A percentile compares a stretch with the other conserved stretches of the same genome.
These are phyloP conservation scores for Primulina tabacum DNA, from an alignment of 257 asterid genomes.

Conservation along the genomic window DNA sequence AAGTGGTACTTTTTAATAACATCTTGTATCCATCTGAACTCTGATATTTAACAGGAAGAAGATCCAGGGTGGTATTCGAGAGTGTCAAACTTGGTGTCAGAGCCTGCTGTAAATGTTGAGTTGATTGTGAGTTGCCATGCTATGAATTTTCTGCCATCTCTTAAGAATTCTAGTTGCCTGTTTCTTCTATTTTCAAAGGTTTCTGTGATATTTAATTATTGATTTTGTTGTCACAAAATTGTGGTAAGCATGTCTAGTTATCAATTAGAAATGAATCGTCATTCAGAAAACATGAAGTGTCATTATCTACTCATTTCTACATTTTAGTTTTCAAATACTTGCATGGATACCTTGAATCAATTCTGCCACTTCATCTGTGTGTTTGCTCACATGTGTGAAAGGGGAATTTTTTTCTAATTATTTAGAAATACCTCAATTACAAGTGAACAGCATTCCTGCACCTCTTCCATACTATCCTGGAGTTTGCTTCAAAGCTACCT, in stretches of 20 bases:
- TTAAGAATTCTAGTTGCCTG: conserved; percentile 10
- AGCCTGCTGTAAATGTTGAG: conserved; percentile 70
- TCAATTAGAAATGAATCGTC: neutral
- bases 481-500: conserved; percentile 19
- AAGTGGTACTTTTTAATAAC: conserved; percentile 15
- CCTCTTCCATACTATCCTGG: conserved; percentile 11
- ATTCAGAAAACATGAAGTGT: neutral
- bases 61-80: conserved; percentile 98
- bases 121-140: conserved; percentile 58
- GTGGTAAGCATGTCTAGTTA: conserved; percentile 19
- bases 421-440: conserved; percentile 13
- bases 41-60: conserved; percentile 66
- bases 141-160: conserved; percentile 18
- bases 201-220: neutral
- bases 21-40: conserved; percentile 1
- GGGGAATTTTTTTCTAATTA: conserved; percentile 8
- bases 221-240: conserved; percentile 11
- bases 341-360: conserved; percentile 14
- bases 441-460: conserved; percentile 14
- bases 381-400: neutral
- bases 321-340: conserved; percentile 6
- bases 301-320: neutral
- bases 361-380: conserved; percentile 16
- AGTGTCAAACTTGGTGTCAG: conserved; percentile 58
- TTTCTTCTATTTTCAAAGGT: neutral